phyloP scores from a whole-genome alignment of 2,329 filamentous ascomycete species.

The Phialophora expanda region DNA sequence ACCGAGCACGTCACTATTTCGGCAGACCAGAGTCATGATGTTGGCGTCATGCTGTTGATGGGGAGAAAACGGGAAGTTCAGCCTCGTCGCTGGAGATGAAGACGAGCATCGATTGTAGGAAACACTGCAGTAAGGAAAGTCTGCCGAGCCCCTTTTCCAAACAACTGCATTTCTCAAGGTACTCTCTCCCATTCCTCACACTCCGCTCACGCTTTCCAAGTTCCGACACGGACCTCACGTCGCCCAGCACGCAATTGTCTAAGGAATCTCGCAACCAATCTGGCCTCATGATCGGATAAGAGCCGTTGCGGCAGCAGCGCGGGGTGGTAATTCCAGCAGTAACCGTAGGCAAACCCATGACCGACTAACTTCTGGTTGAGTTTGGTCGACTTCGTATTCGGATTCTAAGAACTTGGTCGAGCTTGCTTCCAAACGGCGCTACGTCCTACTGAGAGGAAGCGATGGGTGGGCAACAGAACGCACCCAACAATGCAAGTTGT shows the following conservation, averaged over 20 bases:
- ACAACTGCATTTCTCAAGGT: background rate
- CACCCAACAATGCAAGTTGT: background rate
- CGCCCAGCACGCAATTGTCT: background rate
- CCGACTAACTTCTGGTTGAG: background rate
- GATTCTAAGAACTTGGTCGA: background rate
- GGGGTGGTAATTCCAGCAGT: background rate
- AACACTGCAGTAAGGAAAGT: background rate
- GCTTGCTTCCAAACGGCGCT: background rate
- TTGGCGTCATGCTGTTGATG: background rate
- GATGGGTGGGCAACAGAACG: background rate
- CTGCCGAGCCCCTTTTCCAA: constrained; percentile 1
- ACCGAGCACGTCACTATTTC: background rate
- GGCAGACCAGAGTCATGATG: background rate
- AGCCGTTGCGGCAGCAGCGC: background rate
- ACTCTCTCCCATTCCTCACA: background rate
- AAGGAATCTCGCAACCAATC: background rate
- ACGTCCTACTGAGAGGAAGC: background rate
- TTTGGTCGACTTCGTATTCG: background rate
- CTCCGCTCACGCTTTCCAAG: background rate
- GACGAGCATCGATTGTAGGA: background rate
- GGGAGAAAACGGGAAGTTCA: background rate
- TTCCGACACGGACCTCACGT: background rate
- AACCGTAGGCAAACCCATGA: background rate
- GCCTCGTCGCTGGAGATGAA: background rate
- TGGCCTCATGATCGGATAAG: background rate